Evolutionary conservation across 2,329 filamentous ascomycete genomes (phyloP), one percentile per base, ranked within the genome.

Genomic region (Sclerotinia sclerotiorum): DNA sequence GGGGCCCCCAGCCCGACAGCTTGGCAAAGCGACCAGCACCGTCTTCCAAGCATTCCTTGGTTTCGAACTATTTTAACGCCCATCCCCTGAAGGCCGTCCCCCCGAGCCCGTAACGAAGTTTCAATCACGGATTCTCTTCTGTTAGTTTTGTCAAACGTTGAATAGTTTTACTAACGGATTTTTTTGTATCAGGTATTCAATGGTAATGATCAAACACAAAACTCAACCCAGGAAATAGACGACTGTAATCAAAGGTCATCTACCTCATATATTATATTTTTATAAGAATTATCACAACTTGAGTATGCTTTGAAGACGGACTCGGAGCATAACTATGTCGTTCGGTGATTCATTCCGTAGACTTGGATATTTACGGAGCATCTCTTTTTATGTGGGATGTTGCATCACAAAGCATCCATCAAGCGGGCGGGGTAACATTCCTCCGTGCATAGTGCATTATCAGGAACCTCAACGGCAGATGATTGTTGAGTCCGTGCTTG

Each of bases 161-260:
- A 65, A 32, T 24, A 15, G 27, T 24, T 15, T 57, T 56, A 24
- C 54, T 65, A 49, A 65, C 52, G 10, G 35, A 27, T 2, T 27
- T 44, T 7, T 48, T 65, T 10, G 27, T 35, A 21, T 48, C 49
- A 84, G 83, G 21, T 84, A 84, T 72, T 84, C 82, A 0, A 71
- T 80, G 29, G 79, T 82, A 6, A 84, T 84, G 82, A 76, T 83
- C 39, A 80, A 80, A 70, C 78, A 83, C 70, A 80, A 81, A 69
- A 46, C 27, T 13, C 51, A 65, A 71, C 71, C 35, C 63, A 73
- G 48, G 56, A 69, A 68, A 72, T 56, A 65, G 70, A 52, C 73
- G 72, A 69, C 19, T 70, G 24, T 54, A 2, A 4, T 17, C 13
- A 51, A 5, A 27, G 35, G 7, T 24, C 32, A 39, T 46, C 17